These are phyloP conservation scores for Sisymbrium irio DNA, from an alignment of 345 rosid genomes.

Conservation along the genomic window DNA sequence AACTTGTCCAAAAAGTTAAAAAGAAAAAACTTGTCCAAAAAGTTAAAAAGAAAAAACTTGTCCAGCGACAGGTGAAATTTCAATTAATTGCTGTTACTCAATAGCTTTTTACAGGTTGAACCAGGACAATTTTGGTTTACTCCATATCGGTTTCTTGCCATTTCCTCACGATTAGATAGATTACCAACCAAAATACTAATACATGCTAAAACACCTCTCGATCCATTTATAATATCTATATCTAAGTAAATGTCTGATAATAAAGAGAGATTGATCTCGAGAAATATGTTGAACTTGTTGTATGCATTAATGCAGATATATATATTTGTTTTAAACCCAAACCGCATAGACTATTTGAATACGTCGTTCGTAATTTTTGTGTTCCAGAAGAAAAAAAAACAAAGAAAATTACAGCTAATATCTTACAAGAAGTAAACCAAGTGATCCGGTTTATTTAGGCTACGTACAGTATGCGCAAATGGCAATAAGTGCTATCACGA, in stretches of 20 bases:
- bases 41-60: not conserved
- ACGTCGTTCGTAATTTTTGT: not conserved
- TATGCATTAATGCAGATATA: not conserved
- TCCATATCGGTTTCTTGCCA: not conserved
- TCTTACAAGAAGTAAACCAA: not conserved
- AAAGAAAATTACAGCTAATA: not conserved
- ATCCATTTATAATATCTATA: not conserved
- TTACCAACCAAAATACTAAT: no score
- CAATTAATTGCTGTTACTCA: constrained; percentile 22
- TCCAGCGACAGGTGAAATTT: constrained; percentile 5
- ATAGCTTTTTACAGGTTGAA: constrained; percentile 3
- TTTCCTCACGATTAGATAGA: not conserved
- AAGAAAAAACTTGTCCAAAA: not conserved
- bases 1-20: not conserved
- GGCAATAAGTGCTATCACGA: constrained; percentile 8
- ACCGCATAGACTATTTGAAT: no score
- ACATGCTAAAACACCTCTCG: not conserved
- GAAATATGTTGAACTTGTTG: not conserved
- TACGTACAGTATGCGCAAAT: not conserved
- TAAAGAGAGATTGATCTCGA: not conserved
- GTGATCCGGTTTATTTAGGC: not conserved
- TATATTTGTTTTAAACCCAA: not conserved
- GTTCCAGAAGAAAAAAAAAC: not conserved
- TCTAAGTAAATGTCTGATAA: not conserved
- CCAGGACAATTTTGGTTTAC: constrained; percentile 13